Percentiles rank a stretch among this genome's conserved stretches.
Conservation (phyloP, 2,329 filamentous ascomycete genomes). For the Cryphonectria naterciae region DNA sequence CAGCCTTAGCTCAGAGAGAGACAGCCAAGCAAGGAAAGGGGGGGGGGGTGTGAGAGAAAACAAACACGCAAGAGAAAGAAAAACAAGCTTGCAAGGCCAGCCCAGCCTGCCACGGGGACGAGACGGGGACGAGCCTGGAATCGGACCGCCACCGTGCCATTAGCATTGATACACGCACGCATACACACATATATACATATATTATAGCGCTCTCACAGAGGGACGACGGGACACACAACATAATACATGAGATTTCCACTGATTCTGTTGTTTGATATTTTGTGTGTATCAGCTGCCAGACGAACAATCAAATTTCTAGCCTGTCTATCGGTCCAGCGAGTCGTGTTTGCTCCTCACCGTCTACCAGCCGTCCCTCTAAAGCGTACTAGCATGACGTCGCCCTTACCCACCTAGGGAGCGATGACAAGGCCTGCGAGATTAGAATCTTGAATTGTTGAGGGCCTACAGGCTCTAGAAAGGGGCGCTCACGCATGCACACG, state of each 20-base stretch:
- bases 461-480: not conserved
- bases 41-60: too few relatives aligned
- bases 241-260: not conserved
- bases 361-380: not conserved
- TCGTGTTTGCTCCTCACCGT: not conserved
- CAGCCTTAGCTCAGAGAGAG: not conserved
- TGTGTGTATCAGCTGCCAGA: not conserved
- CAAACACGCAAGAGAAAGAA: not conserved
- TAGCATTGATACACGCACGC: not conserved
- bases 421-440: slow-evolving; percentile 7
- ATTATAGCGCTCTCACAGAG: too few relatives aligned
- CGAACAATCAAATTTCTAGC: not conserved
- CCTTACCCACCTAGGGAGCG: not conserved
- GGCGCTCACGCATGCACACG: not conserved
- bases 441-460: not conserved
- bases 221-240: not conserved
- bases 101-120: not conserved
- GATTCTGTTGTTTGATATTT: not conserved
- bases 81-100: slow-evolving; percentile 8
- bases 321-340: not conserved
- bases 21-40: not conserved
- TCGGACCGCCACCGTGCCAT: not conserved
- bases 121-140: too few relatives aligned
- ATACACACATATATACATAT: not conserved
- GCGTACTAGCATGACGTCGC: slow-evolving; percentile 11